Evolutionary conservation across 2,329 filamentous ascomycete species (phyloP).

Genomic region (Metarhizium rileyi): DNA sequence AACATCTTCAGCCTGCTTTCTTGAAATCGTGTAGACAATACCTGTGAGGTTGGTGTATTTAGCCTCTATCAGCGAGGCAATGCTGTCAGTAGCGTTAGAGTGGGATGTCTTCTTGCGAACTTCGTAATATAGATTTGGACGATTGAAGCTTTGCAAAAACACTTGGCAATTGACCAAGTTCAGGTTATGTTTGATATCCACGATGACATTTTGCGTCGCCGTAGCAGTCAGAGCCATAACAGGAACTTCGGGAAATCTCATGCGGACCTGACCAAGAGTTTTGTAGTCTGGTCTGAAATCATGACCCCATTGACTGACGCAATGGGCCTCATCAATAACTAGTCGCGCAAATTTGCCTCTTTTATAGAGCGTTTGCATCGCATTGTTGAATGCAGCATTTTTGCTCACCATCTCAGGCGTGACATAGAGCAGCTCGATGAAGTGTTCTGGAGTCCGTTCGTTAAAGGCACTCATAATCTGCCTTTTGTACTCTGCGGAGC

Average conservation of each 20-base stretch:
- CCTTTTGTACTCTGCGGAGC: conserved; percentile 49
- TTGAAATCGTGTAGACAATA: conserved; percentile 87
- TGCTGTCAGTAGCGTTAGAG: conserved; percentile 31
- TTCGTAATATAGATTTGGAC: conserved; percentile 89
- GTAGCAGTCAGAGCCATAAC: conserved; percentile 94
- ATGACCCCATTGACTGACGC: conserved; percentile 98
- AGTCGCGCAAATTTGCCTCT: conserved; percentile 72
- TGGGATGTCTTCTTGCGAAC: conserved; percentile 62
- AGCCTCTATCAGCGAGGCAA: conserved; percentile 57
- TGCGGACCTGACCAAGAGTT: conserved; percentile 63
- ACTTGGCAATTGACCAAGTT: conserved; percentile 67
- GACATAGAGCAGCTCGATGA: conserved; percentile 82
- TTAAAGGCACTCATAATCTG: conserved; percentile 57
- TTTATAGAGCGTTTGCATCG: conserved; percentile 57
- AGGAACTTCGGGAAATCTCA: conserved; percentile 67
- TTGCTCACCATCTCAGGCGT: conserved; percentile 95
- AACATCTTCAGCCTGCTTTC: conserved; percentile 72
- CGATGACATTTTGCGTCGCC: conserved; percentile 84
- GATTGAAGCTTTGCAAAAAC: conserved; percentile 91
- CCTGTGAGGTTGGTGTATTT: conserved; percentile 67
- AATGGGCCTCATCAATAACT: conserved; percentile 98
- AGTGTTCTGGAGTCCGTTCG: conserved; percentile 57
- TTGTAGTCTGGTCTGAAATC: conserved; percentile 98
- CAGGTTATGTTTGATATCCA: conserved; percentile 88
- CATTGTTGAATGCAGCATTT: conserved; percentile 57